Base-by-base conservation (phyloP, 805 yeast genomes). In the Metahyphopichia silvanorum region DNA sequence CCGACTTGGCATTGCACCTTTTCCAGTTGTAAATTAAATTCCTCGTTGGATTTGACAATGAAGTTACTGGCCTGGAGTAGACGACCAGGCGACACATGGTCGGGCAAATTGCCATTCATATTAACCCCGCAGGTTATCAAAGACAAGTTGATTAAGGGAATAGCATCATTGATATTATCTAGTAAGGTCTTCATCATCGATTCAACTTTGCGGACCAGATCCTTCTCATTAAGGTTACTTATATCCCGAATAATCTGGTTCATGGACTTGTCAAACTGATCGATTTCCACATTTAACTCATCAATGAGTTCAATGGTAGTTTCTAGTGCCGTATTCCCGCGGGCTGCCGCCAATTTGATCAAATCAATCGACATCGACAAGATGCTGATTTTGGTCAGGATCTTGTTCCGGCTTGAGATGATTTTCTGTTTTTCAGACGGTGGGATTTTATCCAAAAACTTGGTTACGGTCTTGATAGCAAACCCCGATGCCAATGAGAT, bases 401-500 rank as follows among this genome's bases (percentile, higher is more conserved):
- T 60, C 43, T 68, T 67, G 16, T 62, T 55, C 37, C 66, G 65
- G 3, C 69, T 53, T 7, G 44, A 37, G 30, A 67, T 68, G 18
- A 84, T 57, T 14, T 61, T 55, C 5, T 45, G 46, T 38, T 73
- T 66, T 34, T 81, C 82, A 16, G 69, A 64, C 17, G 60, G 71
- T 0, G 87, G 85, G 38, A 75, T 66, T 21, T 59, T 55, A 13
- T 71, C 79, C 26, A 83, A 59, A 37, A 81, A 68, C 31, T 69
- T 57, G 20, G 76, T 54, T n/a, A 83, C 74, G 1, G 82, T 76
- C 37, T 74, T 77, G 25, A 83, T 67, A 15, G 89, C 88, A 57
- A 76, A 84, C 0, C 82, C 76, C 0, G 88, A 77, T 0, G 89
- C 93, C 14, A 84, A 44, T 2, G 87, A 77, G 20, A 84, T 74